Evolutionary conservation across 1,139 yeast genomes (phyloP).

Genomic region (Pichia sp.): DNA sequence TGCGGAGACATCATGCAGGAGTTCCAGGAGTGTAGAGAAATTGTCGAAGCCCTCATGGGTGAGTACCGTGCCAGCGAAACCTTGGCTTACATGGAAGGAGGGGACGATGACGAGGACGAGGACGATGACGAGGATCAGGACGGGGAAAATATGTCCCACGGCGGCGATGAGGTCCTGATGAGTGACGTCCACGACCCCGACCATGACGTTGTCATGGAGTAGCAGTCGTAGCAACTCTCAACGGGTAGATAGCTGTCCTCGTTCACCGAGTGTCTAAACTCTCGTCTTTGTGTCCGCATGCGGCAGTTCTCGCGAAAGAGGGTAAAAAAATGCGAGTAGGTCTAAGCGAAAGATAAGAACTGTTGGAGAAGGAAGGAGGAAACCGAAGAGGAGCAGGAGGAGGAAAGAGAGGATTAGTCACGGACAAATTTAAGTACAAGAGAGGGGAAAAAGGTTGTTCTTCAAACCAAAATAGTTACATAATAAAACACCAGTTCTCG

Average conservation of each 20-base stretch:
- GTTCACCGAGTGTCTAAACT: neutral
- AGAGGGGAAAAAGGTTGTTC: neutral
- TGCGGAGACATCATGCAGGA: conserved; percentile 64
- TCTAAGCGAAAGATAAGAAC: neutral
- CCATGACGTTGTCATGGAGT: neutral
- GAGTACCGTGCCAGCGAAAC: conserved; percentile 66
- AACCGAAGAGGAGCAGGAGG: neutral
- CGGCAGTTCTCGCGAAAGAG: neutral
- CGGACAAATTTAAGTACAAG: neutral
- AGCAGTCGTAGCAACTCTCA: neutral
- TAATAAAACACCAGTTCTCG: too few species aligned
- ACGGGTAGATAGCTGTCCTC: neutral
- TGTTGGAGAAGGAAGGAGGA: neutral
- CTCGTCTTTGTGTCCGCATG: neutral
- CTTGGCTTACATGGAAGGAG: conserved; percentile 51
- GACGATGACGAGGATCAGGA: neutral
- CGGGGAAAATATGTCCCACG: neutral
- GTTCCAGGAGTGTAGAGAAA: conserved; percentile 75
- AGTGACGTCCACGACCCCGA: neutral
- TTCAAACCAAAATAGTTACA: too few species aligned
- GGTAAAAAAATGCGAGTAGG: neutral
- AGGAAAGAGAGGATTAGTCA: neutral
- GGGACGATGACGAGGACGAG: conserved; percentile 14
- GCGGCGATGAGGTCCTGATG: neutral
- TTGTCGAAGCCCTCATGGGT: conserved; percentile 61